Percentiles rank a stretch among this genome's conserved stretches.
Conservation (phyloP, 176 grass and related monocot genomes). For the Dendrocalamus sinicus region DNA sequence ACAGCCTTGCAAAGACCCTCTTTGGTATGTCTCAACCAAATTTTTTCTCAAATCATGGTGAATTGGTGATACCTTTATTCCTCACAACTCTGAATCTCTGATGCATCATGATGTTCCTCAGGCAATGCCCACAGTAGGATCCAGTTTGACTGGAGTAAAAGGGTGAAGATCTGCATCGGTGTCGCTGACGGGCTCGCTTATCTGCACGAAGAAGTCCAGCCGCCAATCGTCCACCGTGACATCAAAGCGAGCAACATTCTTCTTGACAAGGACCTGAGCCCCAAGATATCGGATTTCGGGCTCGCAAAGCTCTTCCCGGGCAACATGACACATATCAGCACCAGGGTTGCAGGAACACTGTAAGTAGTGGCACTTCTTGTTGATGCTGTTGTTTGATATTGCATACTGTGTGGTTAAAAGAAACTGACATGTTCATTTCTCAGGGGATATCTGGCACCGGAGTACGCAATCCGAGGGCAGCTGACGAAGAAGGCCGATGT, state of each 20-base stretch:
- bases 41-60: not conserved
- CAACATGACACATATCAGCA: conserved; percentile 81
- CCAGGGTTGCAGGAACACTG: conserved; percentile 91
- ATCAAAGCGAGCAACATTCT: conserved; percentile 92
- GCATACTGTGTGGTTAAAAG: conserved; percentile 3
- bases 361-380: conserved; percentile 40
- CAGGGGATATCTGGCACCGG: conserved; percentile 68
- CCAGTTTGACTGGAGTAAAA: conserved; percentile 66
- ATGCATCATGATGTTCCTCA: conserved; percentile 45
- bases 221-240: conserved; percentile 77
- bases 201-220: conserved; percentile 72
- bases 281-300: conserved; percentile 86
- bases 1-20: conserved; percentile 78
- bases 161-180: conserved; percentile 70
- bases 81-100: conserved; percentile 23
- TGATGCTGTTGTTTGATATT: conserved; percentile 25
- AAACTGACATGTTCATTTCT: conserved; percentile 1
- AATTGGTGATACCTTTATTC: conserved; percentile 8
- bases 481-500: conserved; percentile 63
- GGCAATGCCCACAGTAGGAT: conserved; percentile 61
- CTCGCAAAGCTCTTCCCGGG: conserved; percentile 75
- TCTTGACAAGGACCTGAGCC: conserved; percentile 71
- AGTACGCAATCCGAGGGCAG: conserved; percentile 74
- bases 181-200: conserved; percentile 68
- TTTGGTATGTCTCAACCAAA: conserved; percentile 56